Evolutionary conservation across 2,329 filamentous ascomycete genomes (phyloP).

Genomic region (Pseudocercospora macadamiae): DNA sequence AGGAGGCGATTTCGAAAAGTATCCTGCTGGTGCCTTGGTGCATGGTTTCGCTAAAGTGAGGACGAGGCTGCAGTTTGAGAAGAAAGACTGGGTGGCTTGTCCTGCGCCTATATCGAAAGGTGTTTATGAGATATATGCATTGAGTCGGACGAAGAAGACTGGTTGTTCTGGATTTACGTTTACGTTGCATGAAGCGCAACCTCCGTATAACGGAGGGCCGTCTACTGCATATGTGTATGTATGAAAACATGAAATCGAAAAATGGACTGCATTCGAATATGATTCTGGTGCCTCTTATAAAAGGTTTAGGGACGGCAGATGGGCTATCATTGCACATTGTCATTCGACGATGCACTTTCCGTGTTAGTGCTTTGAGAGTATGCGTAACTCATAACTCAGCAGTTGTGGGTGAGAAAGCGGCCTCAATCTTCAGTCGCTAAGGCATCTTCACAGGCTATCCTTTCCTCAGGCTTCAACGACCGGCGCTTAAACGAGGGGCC

Average conservation of each 20-base stretch:
- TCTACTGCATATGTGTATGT: slow-evolving; percentile 3
- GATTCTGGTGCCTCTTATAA: too few species aligned
- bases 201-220: not conserved
- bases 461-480: not conserved
- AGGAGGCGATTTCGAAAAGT: not conserved
- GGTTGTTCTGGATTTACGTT: slow-evolving; percentile 4
- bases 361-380: too few species aligned
- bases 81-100: slow-evolving; percentile 4
- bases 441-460: too few species aligned
- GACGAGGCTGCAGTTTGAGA: slow-evolving; percentile 11
- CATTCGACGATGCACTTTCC: too few species aligned
- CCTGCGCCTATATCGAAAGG: not conserved
- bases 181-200: not conserved
- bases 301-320: too few species aligned
- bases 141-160: not conserved
- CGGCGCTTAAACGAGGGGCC: not conserved
- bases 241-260: too few species aligned
- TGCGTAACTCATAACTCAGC: too few species aligned
- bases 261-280: too few species aligned
- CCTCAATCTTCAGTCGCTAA: too few species aligned
- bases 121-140: slow-evolving; percentile 5
- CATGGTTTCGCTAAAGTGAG: not conserved
- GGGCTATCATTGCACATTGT: too few species aligned
- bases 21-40: not conserved
- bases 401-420: too few species aligned